A percentile compares a stretch with the other conserved stretches of the same genome.
phyloP scores from a whole-genome alignment of 176 grass and related monocot genomes.

The Aechmea fasciata region DNA sequence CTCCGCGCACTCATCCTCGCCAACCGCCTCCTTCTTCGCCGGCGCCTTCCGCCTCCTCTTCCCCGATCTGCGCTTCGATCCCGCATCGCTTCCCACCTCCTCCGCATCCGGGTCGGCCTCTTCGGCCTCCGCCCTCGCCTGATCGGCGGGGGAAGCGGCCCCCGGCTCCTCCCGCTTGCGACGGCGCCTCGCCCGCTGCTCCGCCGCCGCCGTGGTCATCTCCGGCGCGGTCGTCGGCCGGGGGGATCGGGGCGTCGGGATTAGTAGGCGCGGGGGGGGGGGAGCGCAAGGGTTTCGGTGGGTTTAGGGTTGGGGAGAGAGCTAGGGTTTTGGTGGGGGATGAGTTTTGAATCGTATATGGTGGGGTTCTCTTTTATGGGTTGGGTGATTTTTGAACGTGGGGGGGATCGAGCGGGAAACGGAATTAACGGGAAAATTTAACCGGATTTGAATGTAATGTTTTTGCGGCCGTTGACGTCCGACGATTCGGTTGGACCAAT shows the following conservation, averaged over 20 bases:
- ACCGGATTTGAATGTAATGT: background rate
- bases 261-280: background rate
- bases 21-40: background rate
- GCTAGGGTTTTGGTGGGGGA: background rate
- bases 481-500: background rate
- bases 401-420: background rate
- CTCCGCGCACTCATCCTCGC: background rate
- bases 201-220: slow-evolving; percentile 4
- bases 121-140: background rate
- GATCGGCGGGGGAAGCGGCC: background rate
- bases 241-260: background rate
- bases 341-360: background rate
- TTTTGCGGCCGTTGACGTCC: background rate
- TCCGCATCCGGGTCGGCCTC: background rate
- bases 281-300: background rate
- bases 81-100: background rate
- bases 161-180: background rate
- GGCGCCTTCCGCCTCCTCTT: slow-evolving; percentile 2
- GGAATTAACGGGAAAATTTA: background rate
- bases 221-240: background rate
- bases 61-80: slow-evolving; percentile 11
- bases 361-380: background rate
- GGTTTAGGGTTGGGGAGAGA: too few relatives aligned
- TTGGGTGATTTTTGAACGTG: background rate
- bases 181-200: slow-evolving; percentile 9